Evolutionary conservation across 257 asterid species (phyloP).

Genomic region (Henckelia pumila): DNA sequence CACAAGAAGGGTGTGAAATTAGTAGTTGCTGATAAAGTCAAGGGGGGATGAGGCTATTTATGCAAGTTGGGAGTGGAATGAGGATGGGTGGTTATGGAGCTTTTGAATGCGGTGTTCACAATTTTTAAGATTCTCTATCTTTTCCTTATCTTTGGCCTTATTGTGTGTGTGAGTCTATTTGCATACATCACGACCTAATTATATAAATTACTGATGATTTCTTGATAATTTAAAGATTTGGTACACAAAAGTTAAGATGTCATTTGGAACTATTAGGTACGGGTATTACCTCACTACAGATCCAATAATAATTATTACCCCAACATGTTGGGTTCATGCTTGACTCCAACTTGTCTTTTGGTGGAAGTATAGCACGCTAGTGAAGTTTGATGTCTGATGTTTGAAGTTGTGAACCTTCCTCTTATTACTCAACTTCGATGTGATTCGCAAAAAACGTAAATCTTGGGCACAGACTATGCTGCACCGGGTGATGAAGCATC

Average conservation of each 20-base stretch:
- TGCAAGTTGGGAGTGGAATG: constrained; percentile 40
- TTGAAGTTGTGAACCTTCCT: constrained; percentile 16
- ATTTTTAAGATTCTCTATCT: constrained; percentile 24
- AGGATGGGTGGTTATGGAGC: constrained; percentile 54
- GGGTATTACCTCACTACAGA: no score
- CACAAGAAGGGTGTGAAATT: constrained; percentile 41
- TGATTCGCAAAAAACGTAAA: constrained; percentile 21
- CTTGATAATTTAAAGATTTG: constrained; percentile 7
- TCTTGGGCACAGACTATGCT: no score
- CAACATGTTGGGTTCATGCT: no score
- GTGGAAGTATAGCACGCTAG: no score
- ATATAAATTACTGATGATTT: background rate
- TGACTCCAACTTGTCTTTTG: no score
- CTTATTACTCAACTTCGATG: constrained; percentile 18
- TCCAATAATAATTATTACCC: no score
- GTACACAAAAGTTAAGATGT: no score
- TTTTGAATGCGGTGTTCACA: constrained; percentile 44
- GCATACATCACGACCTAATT: background rate
- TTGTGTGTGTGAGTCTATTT: background rate
- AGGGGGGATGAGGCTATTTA: constrained; percentile 42
- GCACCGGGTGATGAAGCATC: no score
- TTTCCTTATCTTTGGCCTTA: constrained; percentile 31
- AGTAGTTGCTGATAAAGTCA: constrained; percentile 48
- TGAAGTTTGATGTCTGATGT: background rate
- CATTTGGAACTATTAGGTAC: no score